phyloP scores from a whole-genome alignment of 805 yeast genomes.

The Helenozyma baotianmanensis region DNA sequence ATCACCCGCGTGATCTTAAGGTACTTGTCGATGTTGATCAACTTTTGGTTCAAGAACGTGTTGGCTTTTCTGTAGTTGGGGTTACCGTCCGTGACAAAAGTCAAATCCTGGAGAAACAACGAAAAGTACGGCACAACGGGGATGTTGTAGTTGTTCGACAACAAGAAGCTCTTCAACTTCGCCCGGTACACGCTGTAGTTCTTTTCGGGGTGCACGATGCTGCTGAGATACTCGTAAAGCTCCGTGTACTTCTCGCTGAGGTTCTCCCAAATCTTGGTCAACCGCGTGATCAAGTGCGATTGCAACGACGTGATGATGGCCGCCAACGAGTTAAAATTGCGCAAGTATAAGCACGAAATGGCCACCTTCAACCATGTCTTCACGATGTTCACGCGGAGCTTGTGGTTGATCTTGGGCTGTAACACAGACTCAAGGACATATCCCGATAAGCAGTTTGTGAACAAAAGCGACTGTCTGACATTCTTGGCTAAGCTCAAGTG shows the following conservation, averaged over 20 bases:
- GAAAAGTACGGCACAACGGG: slow-evolving; percentile 77
- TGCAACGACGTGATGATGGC: slow-evolving; percentile 75
- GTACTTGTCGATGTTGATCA: slow-evolving; percentile 72
- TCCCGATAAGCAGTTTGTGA: slow-evolving; percentile 68
- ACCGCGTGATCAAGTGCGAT: slow-evolving; percentile 63
- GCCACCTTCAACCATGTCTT: slow-evolving; percentile 74
- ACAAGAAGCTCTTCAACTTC: slow-evolving; percentile 53
- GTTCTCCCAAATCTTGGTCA: slow-evolving; percentile 54
- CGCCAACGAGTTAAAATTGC: slow-evolving; percentile 76
- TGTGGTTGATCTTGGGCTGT: slow-evolving; percentile 45
- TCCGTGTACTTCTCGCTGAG: slow-evolving; percentile 57
- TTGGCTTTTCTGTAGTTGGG: slow-evolving; percentile 61
- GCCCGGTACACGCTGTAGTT: slow-evolving; percentile 66
- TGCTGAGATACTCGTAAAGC: slow-evolving; percentile 57
- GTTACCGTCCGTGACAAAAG: slow-evolving; percentile 81
- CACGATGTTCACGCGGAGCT: slow-evolving; percentile 49
- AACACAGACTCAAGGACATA: slow-evolving; percentile 69
- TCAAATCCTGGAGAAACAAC: slow-evolving; percentile 70
- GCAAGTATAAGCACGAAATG: slow-evolving; percentile 62
- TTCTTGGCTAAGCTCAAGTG: slow-evolving; percentile 59
- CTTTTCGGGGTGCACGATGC: slow-evolving; percentile 70
- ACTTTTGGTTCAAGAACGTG: slow-evolving; percentile 49
- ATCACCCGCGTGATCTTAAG: slow-evolving; percentile 61
- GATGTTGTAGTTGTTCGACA: slow-evolving; percentile 43
- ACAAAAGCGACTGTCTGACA: slow-evolving; percentile 54